Percentiles rank a stretch among this genome's conserved stretches.
Evolutionary conservation across 306 rosid species (phyloP).

Genomic region (Prunus persica): Prunus_persica_NCBIv2 NC_034011.1:6035501-6036000

Average conservation of each 20-base stretch:
- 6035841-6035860: slow-evolving; percentile 69
- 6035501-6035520: slow-evolving; percentile 38
- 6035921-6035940: slow-evolving; percentile 66
- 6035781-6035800: slow-evolving; percentile 83
- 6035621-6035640: not conserved
- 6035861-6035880: slow-evolving; percentile 53
- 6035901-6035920: slow-evolving; percentile 60
- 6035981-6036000: slow-evolving; percentile 42
- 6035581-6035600: slow-evolving; percentile 69
- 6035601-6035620: slow-evolving; percentile 1
- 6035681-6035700: slow-evolving; percentile 31
- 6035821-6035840: slow-evolving; percentile 56
- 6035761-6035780: slow-evolving; percentile 56
- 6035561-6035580: slow-evolving; percentile 46
- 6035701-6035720: slow-evolving; percentile 52
- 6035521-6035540: slow-evolving; percentile 61
- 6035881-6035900: slow-evolving; percentile 41
- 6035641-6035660: slow-evolving; percentile 45
- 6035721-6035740: slow-evolving; percentile 51
- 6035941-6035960: slow-evolving; percentile 42
- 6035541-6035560: slow-evolving; percentile 46
- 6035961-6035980: slow-evolving; percentile 54
- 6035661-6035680: slow-evolving; percentile 68
- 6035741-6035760: slow-evolving; percentile 49
- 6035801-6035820: slow-evolving; percentile 56